These are phyloP conservation scores for Calocybe indica DNA, from an alignment of 768 basidiomycete genomes.

Conservation along the genomic window DNA sequence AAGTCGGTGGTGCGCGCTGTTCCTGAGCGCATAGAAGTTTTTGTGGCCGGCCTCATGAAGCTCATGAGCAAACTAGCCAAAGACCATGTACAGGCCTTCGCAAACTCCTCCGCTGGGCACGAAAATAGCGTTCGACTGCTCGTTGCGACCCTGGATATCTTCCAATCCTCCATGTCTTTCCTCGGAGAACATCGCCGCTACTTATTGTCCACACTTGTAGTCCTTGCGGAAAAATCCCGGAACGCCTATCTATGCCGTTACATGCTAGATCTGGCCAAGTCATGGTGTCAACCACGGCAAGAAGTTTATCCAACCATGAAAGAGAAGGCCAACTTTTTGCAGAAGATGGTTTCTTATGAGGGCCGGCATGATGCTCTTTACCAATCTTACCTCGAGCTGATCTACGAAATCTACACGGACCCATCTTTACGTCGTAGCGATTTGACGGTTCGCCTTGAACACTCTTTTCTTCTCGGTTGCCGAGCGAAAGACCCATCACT, in stretches of 20 bases:
- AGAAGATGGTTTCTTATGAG: slow-evolving; percentile 86
- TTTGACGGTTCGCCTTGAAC: slow-evolving; percentile 87
- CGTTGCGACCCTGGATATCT: slow-evolving; percentile 81
- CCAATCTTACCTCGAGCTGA: slow-evolving; percentile 79
- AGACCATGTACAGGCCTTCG: slow-evolving; percentile 69
- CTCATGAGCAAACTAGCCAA: slow-evolving; percentile 81
- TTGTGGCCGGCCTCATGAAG: slow-evolving; percentile 70
- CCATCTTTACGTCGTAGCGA: slow-evolving; percentile 84
- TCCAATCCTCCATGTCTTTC: slow-evolving; percentile 70
- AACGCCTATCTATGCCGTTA: slow-evolving; percentile 73
- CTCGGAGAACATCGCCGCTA: slow-evolving; percentile 84
- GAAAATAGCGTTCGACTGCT: slow-evolving; percentile 61
- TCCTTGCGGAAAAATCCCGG: slow-evolving; percentile 87
- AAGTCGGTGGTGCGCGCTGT: slow-evolving; percentile 76
- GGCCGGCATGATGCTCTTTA: slow-evolving; percentile 73
- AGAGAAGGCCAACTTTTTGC: slow-evolving; percentile 86
- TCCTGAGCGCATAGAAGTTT: slow-evolving; percentile 81
- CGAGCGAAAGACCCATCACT: slow-evolving; percentile 74
- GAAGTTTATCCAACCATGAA: slow-evolving; percentile 90
- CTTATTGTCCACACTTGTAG: slow-evolving; percentile 70
- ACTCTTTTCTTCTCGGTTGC: slow-evolving; percentile 89
- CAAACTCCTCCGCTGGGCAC: slow-evolving; percentile 36
- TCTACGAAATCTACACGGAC: slow-evolving; percentile 93
- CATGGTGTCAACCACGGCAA: slow-evolving; percentile 85
- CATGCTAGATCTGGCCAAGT: slow-evolving; percentile 78